These are phyloP conservation scores for Scenedesmus sp. DNA, from an alignment of 163 green algal genomes.

Conservation along the genomic window DNA sequence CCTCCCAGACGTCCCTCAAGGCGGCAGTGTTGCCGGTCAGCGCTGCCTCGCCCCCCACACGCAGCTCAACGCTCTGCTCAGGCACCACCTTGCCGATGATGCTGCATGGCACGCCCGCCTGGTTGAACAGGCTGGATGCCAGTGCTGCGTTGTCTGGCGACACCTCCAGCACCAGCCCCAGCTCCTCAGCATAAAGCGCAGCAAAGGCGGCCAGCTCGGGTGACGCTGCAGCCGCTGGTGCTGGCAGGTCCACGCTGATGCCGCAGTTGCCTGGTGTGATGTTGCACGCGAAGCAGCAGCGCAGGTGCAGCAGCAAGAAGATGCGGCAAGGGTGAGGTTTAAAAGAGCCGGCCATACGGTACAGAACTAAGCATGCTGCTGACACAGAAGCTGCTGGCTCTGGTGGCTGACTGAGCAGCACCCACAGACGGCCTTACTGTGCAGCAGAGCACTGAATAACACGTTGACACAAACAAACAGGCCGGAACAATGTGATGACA, in stretches of 20 bases:
- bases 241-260: slow-evolving; percentile 81
- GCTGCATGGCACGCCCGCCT: slow-evolving; percentile 77
- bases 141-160: slow-evolving; percentile 70
- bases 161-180: slow-evolving; percentile 97
- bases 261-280: slow-evolving; percentile 86
- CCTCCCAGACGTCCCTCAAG: slow-evolving; percentile 95
- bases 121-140: slow-evolving; percentile 73
- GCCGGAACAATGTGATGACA: background rate
- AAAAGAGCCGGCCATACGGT: no score
- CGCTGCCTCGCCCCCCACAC: slow-evolving; percentile 56
- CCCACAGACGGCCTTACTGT: no score
- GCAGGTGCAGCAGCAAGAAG: slow-evolving; percentile 26
- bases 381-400: no score
- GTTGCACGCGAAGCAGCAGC: slow-evolving; percentile 18
- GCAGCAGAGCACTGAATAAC: no score
- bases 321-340: background rate
- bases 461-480: slow-evolving; percentile 8
- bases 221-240: slow-evolving; percentile 45
- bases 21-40: slow-evolving; percentile 65
- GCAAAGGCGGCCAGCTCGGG: slow-evolving; percentile 70
- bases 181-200: slow-evolving; percentile 97
- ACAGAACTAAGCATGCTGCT: background rate
- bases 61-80: slow-evolving; percentile 46
- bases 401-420: no score
- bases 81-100: slow-evolving; percentile 77